Evolutionary conservation across 306 rosid genomes (phyloP), one percentile per base, ranked within the genome.

Genomic region (Casuarina cunninghamiana): DNA sequence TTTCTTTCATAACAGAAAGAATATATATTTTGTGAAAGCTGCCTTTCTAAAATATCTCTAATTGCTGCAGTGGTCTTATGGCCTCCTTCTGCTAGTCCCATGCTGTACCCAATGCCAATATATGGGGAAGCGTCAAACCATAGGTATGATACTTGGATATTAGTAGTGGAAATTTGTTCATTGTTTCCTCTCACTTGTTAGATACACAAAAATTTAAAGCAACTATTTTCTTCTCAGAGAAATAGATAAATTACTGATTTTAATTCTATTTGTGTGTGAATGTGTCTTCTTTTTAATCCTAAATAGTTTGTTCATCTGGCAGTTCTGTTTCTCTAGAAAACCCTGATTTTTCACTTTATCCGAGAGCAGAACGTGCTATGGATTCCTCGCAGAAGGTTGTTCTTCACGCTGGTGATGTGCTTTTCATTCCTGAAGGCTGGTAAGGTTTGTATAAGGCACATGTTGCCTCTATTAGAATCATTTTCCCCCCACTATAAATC

Each of bases 371-470:
- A 79, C 57, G 79, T 77, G 86, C 88, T 75, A 83, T 75, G 86
- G 82, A 86, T 77, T 75, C 73, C 81, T 90, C 91, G 6, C 97
- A 92, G 83, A 91, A 79, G 89, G 87, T 87, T 80, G 74, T 84
- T 87, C 97, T 95, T 79, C 86, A 85, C 71, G 93, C 91, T 45
- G 99, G 99, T 45, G 97, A 95, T 74, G 96, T 97, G 72, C 90
- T 95, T 82, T 95, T 91, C 84, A 91, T 95, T 84, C 99, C 99
- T 38, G 97, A 93, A 93, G 99, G 99, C 85, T 93, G 97, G 99
- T 93, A 83, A 86, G 92, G 38, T 81, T 78, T 71, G 51, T 62
- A 43, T 73, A 78, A 77, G 69, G 42, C 69, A 50, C 32, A 45
- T 38, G 45, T 79, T 66, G 13, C 12, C 54, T 77, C 74, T 74